Conservation (phyloP, 2,329 filamentous ascomycete species). For the Xylaria sp. region DNA sequence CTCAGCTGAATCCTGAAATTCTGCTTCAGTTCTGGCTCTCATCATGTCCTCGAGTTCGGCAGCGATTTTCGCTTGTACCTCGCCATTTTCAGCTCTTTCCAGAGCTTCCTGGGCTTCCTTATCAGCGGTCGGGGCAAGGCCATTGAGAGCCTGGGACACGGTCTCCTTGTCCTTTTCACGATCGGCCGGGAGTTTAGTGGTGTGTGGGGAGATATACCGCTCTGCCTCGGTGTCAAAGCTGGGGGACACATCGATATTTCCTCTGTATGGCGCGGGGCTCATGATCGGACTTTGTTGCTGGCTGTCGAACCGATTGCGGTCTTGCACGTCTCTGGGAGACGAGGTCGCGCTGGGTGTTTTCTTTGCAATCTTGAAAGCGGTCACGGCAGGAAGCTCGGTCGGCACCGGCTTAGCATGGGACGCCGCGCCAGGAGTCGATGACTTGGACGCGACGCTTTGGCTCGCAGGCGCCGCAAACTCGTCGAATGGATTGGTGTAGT, state of each 20-base stretch:
- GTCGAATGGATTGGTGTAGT: conserved; percentile 46
- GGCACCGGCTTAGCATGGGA: conserved; percentile 30
- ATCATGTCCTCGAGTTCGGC: conserved; percentile 54
- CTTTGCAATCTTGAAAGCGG: conserved; percentile 53
- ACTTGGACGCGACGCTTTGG: conserved; percentile 46
- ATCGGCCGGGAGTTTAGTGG: conserved; percentile 5
- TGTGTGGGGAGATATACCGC: conserved; percentile 11
- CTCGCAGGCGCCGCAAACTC: conserved; percentile 45
- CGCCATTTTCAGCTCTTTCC: conserved; percentile 55
- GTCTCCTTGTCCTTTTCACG: conserved; percentile 58
- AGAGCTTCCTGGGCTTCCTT: conserved; percentile 66
- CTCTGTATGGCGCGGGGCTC: conserved; percentile 47
- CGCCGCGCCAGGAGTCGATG: conserved; percentile 38
- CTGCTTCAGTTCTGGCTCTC: conserved; percentile 54
- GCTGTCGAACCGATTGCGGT: conserved; percentile 44
- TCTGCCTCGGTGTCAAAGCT: conserved; percentile 31
- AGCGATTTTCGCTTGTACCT: conserved; percentile 51
- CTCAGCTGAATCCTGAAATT: conserved; percentile 55
- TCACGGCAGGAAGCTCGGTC: conserved; percentile 37
- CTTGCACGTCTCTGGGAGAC: conserved; percentile 45
- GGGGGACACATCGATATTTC: conserved; percentile 37
- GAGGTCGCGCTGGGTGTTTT: conserved; percentile 46
- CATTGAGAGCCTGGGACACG: conserved; percentile 70
- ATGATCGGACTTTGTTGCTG: conserved; percentile 49
- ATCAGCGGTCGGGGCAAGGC: conserved; percentile 59